phyloP scores from a whole-genome alignment of 331 rosid species.

The Arachis monticola region DNA sequence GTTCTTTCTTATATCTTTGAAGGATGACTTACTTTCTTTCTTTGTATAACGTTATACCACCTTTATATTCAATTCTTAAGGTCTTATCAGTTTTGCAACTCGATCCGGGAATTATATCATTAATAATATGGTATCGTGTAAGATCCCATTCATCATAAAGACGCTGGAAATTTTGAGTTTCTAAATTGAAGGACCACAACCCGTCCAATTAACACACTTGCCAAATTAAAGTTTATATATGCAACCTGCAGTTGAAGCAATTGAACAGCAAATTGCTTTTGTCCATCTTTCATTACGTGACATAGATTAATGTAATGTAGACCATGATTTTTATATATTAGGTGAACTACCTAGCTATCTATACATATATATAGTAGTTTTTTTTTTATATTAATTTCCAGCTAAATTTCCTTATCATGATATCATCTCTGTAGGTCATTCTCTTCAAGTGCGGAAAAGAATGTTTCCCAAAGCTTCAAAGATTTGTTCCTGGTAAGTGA shows the following conservation, averaged over 20 bases:
- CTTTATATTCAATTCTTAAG: too few species aligned
- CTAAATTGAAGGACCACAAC: neutral
- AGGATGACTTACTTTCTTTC: too few species aligned
- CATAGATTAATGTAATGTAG: neutral
- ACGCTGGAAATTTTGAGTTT: neutral
- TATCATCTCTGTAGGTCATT: constrained; percentile 61
- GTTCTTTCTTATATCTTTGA: too few species aligned
- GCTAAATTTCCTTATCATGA: constrained; percentile 25
- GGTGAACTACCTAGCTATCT: constrained; percentile 34
- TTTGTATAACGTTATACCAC: too few species aligned
- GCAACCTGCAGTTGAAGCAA: neutral
- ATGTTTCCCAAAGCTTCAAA: constrained; percentile 62
- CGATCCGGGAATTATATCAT: too few species aligned
- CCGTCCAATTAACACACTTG: neutral
- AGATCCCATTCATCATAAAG: too few species aligned
- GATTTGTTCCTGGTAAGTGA: constrained; percentile 54
- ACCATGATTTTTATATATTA: constrained; percentile 15
- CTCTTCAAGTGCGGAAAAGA: constrained; percentile 52
- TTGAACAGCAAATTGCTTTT: constrained; percentile 29
- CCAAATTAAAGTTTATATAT: constrained; percentile 16
- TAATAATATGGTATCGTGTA: neutral
- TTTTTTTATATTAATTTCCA: neutral
- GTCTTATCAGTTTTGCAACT: too few species aligned
- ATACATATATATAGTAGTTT: neutral
- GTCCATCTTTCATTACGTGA: constrained; percentile 1